Base-by-base conservation (phyloP, 768 basidiomycete species). In the Steccherinum ochraceum region DNA sequence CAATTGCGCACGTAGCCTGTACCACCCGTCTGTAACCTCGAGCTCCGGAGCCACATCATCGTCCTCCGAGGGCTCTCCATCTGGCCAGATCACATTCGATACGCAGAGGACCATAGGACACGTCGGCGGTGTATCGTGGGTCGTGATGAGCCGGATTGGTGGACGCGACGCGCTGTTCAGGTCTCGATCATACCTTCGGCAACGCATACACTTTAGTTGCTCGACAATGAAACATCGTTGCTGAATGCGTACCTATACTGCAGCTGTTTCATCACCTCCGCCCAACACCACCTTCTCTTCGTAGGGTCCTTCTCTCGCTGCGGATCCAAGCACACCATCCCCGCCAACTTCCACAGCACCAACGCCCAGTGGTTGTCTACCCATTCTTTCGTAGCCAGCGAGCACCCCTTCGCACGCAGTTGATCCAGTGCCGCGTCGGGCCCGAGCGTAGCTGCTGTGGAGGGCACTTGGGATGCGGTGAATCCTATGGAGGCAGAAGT, bases 1-100 rank as follows among this genome's bases (percentile, higher is more conserved):
- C 12, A 90, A 73, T 43, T 75, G 75, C 0, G 92, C 89, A 12
- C 83, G 80, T 5, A 98, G 72, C 24, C 84, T 72, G 60, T 99
- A 99, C 96, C 96, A 99, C 12, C 96, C 96, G 62, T 99, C 96
- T 0, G 93, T 93, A n/a, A 98, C 70, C 66, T 97, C 96, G 4
- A 99, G 67, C 56, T 83, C 79, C 0, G 84, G 78, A 57, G 73
- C 66, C 70, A 61, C 20, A 69, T 69, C 23, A 67, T 59, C 3
- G 69, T 58, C 18, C 30, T 35, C 30, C 7, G 65, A 46, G 3
- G 70, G 70, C 24, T 75, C 68, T 1, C 74, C 70, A 21, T 69
- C 65, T 5, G 73, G 68, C 80, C 81, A 85, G 4, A 67, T 67
- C 30, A 98, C 81, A 24, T 77, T 76, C 1, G 90, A 87, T 2